Base-by-base conservation (phyloP, 768 basidiomycete species). In the Lyophyllum shimeji region DNA sequence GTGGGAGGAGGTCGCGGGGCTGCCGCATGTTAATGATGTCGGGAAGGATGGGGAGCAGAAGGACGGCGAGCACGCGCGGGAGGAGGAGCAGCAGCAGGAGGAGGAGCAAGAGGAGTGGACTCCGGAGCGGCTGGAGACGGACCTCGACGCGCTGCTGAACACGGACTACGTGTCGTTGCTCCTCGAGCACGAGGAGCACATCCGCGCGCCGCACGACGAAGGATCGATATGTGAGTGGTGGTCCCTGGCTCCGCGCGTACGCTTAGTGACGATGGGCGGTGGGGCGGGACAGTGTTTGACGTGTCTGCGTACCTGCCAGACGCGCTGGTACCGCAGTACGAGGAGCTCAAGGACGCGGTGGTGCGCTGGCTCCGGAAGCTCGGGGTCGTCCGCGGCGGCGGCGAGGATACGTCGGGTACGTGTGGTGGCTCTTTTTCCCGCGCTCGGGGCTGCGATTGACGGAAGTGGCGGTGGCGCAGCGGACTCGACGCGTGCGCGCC, bases 281-380 rank as follows among this genome's bases (percentile, higher is more conserved):
- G n/a, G n/a, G n/a, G n/a, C n/a, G n/a, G n/a, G n/a, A n/a, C 65
- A 97, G 95, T 95, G 27, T 92, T 89, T 69, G 81, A 92, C 44
- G 60, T 93, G 31, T 76, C 86, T 23, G 79, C 88, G 17, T 98
- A 98, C 72, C 77, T 98, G 39, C 96, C 96, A 1, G 95, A 96
- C 53, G 76, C 83, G 7, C 60, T 93, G 17, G 66, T 90, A 37
- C 89, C 91, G 0, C 76, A 81, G 39, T 98, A 89, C 70, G 84
- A 93, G 56, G 75, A 78, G 21, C 68, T 89, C 62, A 85, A 85
- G 33, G 80, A 86, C 46, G 68, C 73, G 0, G 51, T 93, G 3
- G 63, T 89, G 39, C 81, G 82, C 4, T 84, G 81, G 81, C 72
- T 98, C 55, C 74, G 80, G 55, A 76, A 72, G 2, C 58, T 94